phyloP scores from a whole-genome alignment of 192 early-diverging fungal species.

The Podila minutissima region DNA sequence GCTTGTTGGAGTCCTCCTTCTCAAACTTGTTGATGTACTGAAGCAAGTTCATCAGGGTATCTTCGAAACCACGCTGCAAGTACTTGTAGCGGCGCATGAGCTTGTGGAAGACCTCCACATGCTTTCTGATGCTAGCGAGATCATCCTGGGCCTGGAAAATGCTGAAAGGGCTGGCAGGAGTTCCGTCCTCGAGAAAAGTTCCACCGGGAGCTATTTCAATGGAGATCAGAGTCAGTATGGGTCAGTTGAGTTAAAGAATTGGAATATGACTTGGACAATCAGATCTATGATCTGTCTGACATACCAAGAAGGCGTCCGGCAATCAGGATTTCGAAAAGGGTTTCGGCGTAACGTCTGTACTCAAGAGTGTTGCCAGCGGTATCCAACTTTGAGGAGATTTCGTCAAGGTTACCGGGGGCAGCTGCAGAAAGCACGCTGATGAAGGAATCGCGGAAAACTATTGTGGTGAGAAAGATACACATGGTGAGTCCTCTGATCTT shows the following conservation, averaged over 20 bases:
- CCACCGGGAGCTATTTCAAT: slow-evolving; percentile 74
- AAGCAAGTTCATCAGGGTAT: slow-evolving; percentile 84
- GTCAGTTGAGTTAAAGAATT: background rate
- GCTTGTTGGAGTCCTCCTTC: slow-evolving; percentile 78
- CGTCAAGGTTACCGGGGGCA: slow-evolving; percentile 72
- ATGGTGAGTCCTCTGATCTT: background rate
- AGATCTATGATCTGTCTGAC: slow-evolving; percentile 1
- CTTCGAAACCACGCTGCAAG: slow-evolving; percentile 86
- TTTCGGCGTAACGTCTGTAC: slow-evolving; percentile 95
- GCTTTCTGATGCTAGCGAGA: slow-evolving; percentile 72
- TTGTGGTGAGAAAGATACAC: background rate
- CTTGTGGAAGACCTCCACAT: slow-evolving; percentile 88
- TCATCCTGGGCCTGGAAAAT: slow-evolving; percentile 78
- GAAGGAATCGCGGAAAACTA: slow-evolving; percentile 71
- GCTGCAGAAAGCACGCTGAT: slow-evolving; percentile 58
- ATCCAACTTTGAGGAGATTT: slow-evolving; percentile 82
- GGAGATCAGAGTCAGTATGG: background rate
- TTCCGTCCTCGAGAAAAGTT: slow-evolving; percentile 80
- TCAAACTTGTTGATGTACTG: slow-evolving; percentile 92
- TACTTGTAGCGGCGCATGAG: slow-evolving; percentile 96
- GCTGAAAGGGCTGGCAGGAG: slow-evolving; percentile 82
- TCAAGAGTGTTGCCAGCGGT: slow-evolving; percentile 86
- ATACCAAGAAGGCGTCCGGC: slow-evolving; percentile 90
- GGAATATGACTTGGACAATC: background rate
- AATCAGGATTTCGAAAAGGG: slow-evolving; percentile 93